Percentiles rank a stretch among this genome's conserved stretches.
These are phyloP conservation scores for Penstemon davidsonii DNA, from an alignment of 257 asterid species.

Conservation along the genomic window DNA sequence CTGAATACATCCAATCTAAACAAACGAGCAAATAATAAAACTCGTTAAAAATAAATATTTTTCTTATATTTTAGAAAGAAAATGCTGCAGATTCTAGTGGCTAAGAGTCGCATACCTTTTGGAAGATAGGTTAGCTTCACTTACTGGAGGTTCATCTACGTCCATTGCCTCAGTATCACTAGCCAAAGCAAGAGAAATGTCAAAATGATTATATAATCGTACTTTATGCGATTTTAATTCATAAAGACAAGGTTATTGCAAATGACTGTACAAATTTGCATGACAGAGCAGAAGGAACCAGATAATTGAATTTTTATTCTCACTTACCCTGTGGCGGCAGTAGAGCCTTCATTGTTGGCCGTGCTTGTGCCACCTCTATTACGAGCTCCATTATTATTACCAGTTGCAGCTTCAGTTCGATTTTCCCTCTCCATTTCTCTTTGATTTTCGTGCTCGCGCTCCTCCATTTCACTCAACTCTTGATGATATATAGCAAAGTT, in stretches of 20 bases:
- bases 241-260: neutral
- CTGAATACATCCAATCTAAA: slow-evolving; percentile 73
- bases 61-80: slow-evolving; percentile 16
- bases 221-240: neutral
- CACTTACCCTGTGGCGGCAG: slow-evolving; percentile 49
- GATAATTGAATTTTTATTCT: neutral
- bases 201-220: neutral
- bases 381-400: slow-evolving; percentile 36
- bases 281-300: neutral
- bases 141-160: slow-evolving; percentile 60
- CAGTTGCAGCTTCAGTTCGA: slow-evolving; percentile 48
- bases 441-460: slow-evolving; percentile 67
- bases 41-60: slow-evolving; percentile 2
- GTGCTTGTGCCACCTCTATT: slow-evolving; percentile 30
- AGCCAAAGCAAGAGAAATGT: slow-evolving; percentile 18
- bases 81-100: slow-evolving; percentile 5
- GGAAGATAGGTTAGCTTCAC: slow-evolving; percentile 38
- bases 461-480: slow-evolving; percentile 98
- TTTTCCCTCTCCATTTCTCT: slow-evolving; percentile 57
- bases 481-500: slow-evolving; percentile 97
- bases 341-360: slow-evolving; percentile 38
- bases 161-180: slow-evolving; percentile 77
- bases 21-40: slow-evolving; percentile 1
- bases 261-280: neutral
- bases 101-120: slow-evolving; percentile 49